Evolutionary conservation across 176 grass and related monocot species (phyloP).

Genomic region (Thinopyrum elongatum): DNA sequence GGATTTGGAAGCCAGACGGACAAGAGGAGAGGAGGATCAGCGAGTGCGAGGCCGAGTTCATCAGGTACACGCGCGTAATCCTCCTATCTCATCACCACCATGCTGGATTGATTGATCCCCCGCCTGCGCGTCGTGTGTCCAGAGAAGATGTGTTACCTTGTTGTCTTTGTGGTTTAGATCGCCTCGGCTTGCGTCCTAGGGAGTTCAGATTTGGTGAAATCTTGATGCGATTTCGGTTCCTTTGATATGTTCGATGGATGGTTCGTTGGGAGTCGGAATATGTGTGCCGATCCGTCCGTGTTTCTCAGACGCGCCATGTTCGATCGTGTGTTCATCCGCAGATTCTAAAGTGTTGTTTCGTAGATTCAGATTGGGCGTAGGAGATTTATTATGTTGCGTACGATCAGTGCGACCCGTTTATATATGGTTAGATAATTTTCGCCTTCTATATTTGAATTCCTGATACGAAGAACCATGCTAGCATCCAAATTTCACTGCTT

Average conservation of each 20-base stretch:
- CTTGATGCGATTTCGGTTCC: not conserved
- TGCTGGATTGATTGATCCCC: not conserved
- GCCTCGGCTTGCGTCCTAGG: not conserved
- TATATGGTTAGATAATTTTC: not conserved
- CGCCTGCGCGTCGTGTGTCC: not conserved
- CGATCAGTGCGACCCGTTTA: not conserved
- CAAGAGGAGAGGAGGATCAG: not conserved
- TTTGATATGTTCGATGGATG: not conserved
- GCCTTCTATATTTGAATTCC: not conserved
- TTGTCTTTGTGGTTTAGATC: not conserved
- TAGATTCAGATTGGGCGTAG: not conserved
- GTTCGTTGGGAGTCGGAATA: not conserved
- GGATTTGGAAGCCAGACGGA: not conserved
- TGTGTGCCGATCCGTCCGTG: not conserved
- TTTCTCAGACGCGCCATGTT: not conserved
- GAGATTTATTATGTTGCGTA: not conserved
- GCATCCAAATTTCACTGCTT: not conserved
- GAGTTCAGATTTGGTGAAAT: not conserved
- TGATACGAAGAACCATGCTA: not conserved
- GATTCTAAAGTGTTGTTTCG: not conserved
- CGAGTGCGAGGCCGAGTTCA: not conserved
- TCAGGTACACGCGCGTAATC: slow-evolving; percentile 9
- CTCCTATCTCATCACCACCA: not conserved
- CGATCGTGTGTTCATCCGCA: not conserved
- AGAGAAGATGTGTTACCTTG: not conserved